Conservation (phyloP, 2,329 filamentous ascomycete species). For the Aspergillus hiratsukae region DNA sequence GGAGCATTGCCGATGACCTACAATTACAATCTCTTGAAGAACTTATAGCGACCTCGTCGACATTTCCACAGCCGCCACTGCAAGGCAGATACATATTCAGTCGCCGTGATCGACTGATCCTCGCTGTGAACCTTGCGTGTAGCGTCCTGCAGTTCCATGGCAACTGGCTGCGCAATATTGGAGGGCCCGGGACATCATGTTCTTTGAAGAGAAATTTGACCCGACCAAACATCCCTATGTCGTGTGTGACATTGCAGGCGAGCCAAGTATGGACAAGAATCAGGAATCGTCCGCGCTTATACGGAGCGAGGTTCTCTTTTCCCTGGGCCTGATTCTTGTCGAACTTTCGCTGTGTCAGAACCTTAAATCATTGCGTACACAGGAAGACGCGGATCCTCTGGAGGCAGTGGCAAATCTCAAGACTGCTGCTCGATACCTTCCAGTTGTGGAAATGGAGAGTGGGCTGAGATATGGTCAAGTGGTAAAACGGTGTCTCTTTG, state of each 20-base stretch:
- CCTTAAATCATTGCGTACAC: background rate
- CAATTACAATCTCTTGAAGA: background rate
- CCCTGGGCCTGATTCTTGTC: slow-evolving; percentile 9
- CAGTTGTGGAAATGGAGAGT: too few species aligned
- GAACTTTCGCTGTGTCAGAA: slow-evolving; percentile 7
- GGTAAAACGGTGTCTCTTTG: too few species aligned
- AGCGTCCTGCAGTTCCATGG: slow-evolving; percentile 18
- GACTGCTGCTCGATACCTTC: too few species aligned
- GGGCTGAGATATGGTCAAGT: too few species aligned
- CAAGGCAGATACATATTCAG: background rate
- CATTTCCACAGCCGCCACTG: background rate
- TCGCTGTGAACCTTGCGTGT: slow-evolving; percentile 13
- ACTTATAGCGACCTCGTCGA: background rate
- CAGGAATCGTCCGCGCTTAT: background rate
- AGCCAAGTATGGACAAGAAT: background rate
- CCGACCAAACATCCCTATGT: slow-evolving; percentile 3
- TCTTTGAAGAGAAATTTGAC: background rate
- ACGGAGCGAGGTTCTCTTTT: slow-evolving; percentile 10
- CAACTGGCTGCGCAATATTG: slow-evolving; percentile 18
- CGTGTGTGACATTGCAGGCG: background rate
- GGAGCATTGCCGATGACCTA: background rate
- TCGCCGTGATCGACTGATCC: slow-evolving; percentile 5
- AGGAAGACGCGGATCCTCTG: too few species aligned
- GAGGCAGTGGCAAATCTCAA: too few species aligned
- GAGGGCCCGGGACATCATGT: slow-evolving; percentile 13